A percentile compares a stretch with the other conserved stretches of the same genome.
phyloP scores from a whole-genome alignment of 768 basidiomycete genomes.

The Tulasnella sp. region DNA sequence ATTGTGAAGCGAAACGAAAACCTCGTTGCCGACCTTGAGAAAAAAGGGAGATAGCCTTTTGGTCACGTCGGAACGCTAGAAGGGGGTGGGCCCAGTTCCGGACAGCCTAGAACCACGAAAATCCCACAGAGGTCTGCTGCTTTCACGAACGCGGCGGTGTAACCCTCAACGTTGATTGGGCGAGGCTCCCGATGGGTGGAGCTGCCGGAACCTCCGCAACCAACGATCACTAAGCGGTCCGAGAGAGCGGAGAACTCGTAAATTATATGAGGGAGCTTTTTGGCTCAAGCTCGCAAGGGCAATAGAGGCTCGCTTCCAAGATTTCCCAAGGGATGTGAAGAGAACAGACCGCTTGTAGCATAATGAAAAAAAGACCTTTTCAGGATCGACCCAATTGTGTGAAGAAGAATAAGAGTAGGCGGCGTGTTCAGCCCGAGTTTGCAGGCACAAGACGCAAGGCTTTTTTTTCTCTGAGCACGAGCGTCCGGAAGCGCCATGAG shows the following conservation, averaged over 20 bases:
- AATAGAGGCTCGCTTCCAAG: not conserved
- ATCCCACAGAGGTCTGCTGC: slow-evolving; percentile 3
- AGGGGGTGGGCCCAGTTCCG: not conserved
- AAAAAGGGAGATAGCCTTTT: slow-evolving; percentile 13
- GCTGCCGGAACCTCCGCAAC: not conserved
- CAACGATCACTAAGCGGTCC: slow-evolving; percentile 5
- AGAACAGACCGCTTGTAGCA: not conserved
- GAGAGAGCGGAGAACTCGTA: slow-evolving; percentile 19
- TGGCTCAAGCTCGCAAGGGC: not conserved
- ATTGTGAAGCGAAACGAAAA: slow-evolving; percentile 7
- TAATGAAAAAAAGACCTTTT: not conserved
- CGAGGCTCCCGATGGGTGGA: slow-evolving; percentile 16
- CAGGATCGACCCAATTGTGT: slow-evolving; percentile 15
- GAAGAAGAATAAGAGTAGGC: not conserved
- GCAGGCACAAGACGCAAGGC: slow-evolving; percentile 1
- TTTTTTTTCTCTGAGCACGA: not conserved
- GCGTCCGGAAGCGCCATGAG: not conserved
- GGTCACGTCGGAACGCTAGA: slow-evolving; percentile 11
- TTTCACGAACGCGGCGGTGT: not conserved
- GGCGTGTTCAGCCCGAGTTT: not conserved
- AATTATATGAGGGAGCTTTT: not conserved
- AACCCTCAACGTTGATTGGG: slow-evolving; percentile 19
- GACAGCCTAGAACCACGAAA: slow-evolving; percentile 20
- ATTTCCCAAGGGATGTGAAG: not conserved
- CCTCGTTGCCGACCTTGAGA: slow-evolving; percentile 14